Percentiles rank a stretch among this genome's conserved stretches.
Conservation (phyloP, 176 grass and related monocot genomes). For the Puya raimondii region DNA sequence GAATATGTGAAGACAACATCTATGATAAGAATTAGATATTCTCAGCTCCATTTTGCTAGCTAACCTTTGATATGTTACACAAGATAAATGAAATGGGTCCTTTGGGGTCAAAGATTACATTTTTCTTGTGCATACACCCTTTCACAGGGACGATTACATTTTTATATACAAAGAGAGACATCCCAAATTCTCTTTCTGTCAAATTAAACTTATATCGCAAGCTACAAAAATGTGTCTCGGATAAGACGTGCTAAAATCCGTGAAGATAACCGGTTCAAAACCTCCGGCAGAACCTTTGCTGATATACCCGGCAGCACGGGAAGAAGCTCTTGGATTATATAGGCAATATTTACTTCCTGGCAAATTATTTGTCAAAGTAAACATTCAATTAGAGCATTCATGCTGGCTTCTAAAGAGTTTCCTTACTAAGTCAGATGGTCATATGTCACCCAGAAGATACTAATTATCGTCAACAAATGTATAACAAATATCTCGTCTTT, state of each 20-base stretch:
- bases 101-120: no score
- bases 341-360: conserved; percentile 56
- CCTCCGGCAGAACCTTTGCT: conserved; percentile 72
- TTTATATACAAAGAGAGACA: conserved; percentile 19
- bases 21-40: no score
- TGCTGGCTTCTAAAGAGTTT: neutral
- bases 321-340: conserved; percentile 71
- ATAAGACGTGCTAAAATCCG: conserved; percentile 75
- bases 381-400: neutral
- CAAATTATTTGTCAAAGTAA: neutral
- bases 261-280: conserved; percentile 66
- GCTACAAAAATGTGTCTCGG: conserved; percentile 72
- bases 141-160: no score
- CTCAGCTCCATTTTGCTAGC: no score
- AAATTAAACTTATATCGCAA: neutral
- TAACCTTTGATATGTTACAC: no score
- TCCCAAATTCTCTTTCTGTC: conserved; percentile 15
- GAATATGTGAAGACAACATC: no score
- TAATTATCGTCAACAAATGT: no score
- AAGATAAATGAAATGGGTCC: no score
- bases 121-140: no score
- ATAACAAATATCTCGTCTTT: no score
- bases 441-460: no score
- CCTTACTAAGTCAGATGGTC: neutral
- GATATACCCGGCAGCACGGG: conserved; percentile 80